These are phyloP conservation scores for Pecoramyces ruminantium DNA, from an alignment of 192 early-diverging fungal species.

Conservation along the genomic window DNA sequence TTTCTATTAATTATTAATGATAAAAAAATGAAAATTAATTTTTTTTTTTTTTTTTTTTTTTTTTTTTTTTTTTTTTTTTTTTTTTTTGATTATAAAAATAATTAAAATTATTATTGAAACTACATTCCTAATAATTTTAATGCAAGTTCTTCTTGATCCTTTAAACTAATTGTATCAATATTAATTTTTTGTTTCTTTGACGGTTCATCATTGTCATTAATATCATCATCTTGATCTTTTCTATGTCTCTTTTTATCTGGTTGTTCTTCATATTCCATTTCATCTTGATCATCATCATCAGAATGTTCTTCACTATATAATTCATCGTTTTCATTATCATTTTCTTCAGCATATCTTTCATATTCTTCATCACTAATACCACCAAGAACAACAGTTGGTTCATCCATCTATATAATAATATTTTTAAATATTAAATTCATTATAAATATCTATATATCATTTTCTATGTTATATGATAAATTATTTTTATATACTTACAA, in stretches of 20 bases:
- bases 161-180: slow-evolving; percentile 8
- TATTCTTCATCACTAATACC: slow-evolving; percentile 5
- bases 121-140: slow-evolving; percentile 44
- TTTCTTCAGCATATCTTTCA: slow-evolving; percentile 3
- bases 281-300: not conserved
- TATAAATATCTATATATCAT: too few relatives aligned
- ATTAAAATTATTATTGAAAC: not conserved
- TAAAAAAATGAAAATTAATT: too few relatives aligned
- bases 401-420: not conserved
- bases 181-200: slow-evolving; percentile 3
- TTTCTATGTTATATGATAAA: too few relatives aligned
- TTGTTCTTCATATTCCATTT: not conserved
- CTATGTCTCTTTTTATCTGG: slow-evolving; percentile 4
- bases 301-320: slow-evolving; percentile 4
- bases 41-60: not conserved
- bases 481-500: too few relatives aligned
- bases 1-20: too few relatives aligned
- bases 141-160: slow-evolving; percentile 42
- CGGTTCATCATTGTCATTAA: slow-evolving; percentile 3
- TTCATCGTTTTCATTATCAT: slow-evolving; percentile 6
- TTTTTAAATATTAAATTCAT: too few relatives aligned
- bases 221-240: slow-evolving; percentile 4
- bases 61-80: too few relatives aligned
- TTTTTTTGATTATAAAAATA: too few relatives aligned
- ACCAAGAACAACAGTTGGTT: slow-evolving; percentile 1